Evolutionary conservation across 345 rosid species (phyloP), one percentile per base, ranked within the genome.

Genomic region (Aethionema arabicum): DNA sequence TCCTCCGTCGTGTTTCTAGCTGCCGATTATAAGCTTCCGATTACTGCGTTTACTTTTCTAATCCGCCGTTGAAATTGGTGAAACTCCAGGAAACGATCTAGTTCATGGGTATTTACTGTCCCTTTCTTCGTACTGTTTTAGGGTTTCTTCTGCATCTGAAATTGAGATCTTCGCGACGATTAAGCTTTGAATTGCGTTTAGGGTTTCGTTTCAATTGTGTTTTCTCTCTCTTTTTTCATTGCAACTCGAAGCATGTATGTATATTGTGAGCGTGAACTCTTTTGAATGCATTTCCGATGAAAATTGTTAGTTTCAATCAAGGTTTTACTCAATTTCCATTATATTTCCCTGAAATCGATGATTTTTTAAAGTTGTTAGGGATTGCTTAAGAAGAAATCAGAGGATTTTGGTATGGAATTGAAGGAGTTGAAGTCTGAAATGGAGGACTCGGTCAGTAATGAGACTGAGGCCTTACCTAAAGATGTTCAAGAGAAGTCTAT

Each of bases 401-500:
- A 14, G 29, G 27, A n/a, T 33, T 55, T 56, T 16, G 53, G 21
- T 27, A 64, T 80, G 69, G 84, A 76, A 64, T 12, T 46, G 38
- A 72, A 75, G 63, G 74, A 73, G 47, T 37, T 73, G 7, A 64
- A 61, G 35, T 9, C 38, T 16, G 65, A 47, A 5, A 55, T 51
- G 74, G 79, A 76, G 32, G 55, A 29, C 42, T 55, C 65, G 6
- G 33, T 47, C 5, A 32, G 49, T 54, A 73, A 74, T 63, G 83
- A 67, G 59, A 65, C 14, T 5, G 70, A 14, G 64, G 61, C 10
- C 27, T 38, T 57, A 11, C 44, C 65, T 12, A 75, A 29, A 30
- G 75, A 69, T 54, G 32, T 68, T 0, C 65, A 76, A 56, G 87
- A 73, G 21, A 75, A 66, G 32, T 11, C 44, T 11, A 55, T 78